phyloP scores from a whole-genome alignment of 371 early-diverging fungal genomes.

The Thermomucor indicae-seudaticae region DNA sequence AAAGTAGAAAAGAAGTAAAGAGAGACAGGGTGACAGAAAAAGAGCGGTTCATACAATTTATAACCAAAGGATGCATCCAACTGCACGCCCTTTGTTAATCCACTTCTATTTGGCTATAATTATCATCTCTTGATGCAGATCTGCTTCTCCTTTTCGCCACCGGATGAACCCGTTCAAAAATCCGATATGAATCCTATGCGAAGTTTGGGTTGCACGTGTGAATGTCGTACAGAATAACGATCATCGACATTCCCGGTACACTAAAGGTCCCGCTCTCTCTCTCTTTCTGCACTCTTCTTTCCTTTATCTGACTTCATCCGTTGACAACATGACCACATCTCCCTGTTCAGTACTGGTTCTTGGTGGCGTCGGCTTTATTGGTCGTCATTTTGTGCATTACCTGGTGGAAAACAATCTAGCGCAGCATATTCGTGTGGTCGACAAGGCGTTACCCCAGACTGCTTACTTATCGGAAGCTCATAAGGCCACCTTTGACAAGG shows the following conservation, averaged over 20 bases:
- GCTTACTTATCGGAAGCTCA: slow-evolving; percentile 70
- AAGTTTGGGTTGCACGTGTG: no score
- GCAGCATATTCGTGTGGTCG: slow-evolving; percentile 75
- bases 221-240: no score
- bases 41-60: no score
- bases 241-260: no score
- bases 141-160: no score
- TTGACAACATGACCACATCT: background rate
- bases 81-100: no score
- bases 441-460: slow-evolving; percentile 85
- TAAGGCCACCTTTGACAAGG: slow-evolving; percentile 63
- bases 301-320: background rate
- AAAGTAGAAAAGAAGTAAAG: background rate
- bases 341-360: slow-evolving; percentile 55
- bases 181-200: no score
- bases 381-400: slow-evolving; percentile 74
- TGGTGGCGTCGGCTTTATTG: slow-evolving; percentile 87
- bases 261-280: background rate
- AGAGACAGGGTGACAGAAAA: no score
- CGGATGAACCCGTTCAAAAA: no score
- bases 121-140: no score
- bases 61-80: no score
- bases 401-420: slow-evolving; percentile 66
- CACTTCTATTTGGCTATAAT: no score
- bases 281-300: background rate